Conservation (phyloP, 495 filamentous ascomycete species). For the Mytilinidion resinicola region DNA sequence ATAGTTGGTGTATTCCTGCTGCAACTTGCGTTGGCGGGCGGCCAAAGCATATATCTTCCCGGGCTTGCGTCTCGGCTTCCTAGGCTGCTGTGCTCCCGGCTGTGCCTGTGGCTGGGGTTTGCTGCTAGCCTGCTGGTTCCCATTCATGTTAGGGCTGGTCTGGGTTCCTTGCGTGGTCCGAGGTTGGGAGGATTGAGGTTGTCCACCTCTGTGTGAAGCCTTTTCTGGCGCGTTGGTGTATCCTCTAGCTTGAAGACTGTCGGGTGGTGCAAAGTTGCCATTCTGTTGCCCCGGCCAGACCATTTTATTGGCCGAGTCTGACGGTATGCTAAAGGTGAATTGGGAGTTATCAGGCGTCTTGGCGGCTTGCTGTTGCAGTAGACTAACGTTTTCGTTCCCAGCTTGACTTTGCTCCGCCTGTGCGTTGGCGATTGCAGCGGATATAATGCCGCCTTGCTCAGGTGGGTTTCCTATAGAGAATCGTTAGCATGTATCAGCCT, state of each 20-base stretch:
- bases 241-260: background rate
- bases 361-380: slow-evolving; percentile 62
- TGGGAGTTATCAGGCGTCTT: slow-evolving; percentile 65
- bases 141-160: slow-evolving; percentile 50
- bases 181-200: slow-evolving; percentile 1
- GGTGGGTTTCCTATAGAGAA: slow-evolving; percentile 16
- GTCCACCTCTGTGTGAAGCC: background rate
- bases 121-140: slow-evolving; percentile 30
- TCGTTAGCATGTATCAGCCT: background rate
- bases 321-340: slow-evolving; percentile 88
- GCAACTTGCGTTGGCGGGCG: slow-evolving; percentile 59
- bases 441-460: slow-evolving; percentile 66
- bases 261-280: slow-evolving; percentile 10
- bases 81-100: slow-evolving; percentile 27
- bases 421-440: slow-evolving; percentile 80
- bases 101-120: slow-evolving; percentile 17
- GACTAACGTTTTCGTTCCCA: slow-evolving; percentile 67
- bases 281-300: slow-evolving; percentile 23
- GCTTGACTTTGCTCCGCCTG: slow-evolving; percentile 49
- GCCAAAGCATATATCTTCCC: slow-evolving; percentile 56
- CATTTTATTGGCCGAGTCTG: slow-evolving; percentile 61
- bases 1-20: slow-evolving; percentile 67
- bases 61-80: slow-evolving; percentile 52
- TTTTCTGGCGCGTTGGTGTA: too few relatives aligned
- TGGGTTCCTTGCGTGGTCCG: slow-evolving; percentile 49